A percentile compares a stretch with the other conserved stretches of the same genome.
These are phyloP conservation scores for Guyanaporus albipodus DNA, from an alignment of 768 basidiomycete genomes.

Conservation along the genomic window DNA sequence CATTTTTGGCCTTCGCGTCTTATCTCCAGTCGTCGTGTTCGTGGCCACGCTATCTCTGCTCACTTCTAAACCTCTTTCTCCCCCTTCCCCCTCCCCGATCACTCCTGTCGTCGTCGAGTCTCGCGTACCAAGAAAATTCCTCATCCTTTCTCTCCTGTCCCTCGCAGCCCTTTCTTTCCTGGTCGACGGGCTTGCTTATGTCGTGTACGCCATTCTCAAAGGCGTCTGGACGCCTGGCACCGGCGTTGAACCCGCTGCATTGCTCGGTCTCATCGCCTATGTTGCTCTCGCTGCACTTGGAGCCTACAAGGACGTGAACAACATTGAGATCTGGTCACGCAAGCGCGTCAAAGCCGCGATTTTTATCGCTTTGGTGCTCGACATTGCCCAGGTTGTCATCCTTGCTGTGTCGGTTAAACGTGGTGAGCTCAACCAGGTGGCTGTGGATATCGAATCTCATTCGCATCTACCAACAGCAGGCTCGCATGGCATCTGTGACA, in stretches of 20 bases:
- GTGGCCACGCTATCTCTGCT: slow-evolving; percentile 60
- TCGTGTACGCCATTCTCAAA: slow-evolving; percentile 58
- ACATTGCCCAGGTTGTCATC: slow-evolving; percentile 56
- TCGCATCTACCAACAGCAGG: slow-evolving; percentile 8
- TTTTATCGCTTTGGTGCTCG: slow-evolving; percentile 50
- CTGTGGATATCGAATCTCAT: background rate
- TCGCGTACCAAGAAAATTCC: slow-evolving; percentile 66
- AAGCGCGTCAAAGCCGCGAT: slow-evolving; percentile 55
- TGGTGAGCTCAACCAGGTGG: slow-evolving; percentile 25
- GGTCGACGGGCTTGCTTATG: slow-evolving; percentile 71
- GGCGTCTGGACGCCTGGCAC: slow-evolving; percentile 61
- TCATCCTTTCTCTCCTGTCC: slow-evolving; percentile 70
- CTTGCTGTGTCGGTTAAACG: slow-evolving; percentile 41
- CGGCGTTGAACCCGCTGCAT: slow-evolving; percentile 63
- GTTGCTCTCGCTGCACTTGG: slow-evolving; percentile 71
- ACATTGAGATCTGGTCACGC: slow-evolving; percentile 63
- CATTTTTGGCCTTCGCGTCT: slow-evolving; percentile 55
- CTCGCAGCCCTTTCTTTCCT: slow-evolving; percentile 71
- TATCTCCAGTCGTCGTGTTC: slow-evolving; percentile 65
- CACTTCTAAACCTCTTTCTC: slow-evolving; percentile 42
- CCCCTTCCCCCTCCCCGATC: slow-evolving; percentile 54
- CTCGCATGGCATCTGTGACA: slow-evolving; percentile 16
- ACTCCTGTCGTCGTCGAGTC: slow-evolving; percentile 73
- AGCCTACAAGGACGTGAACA: slow-evolving; percentile 73
- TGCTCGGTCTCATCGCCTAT: slow-evolving; percentile 68